These are phyloP conservation scores for Colletotrichum sp. DNA, from an alignment of 2,329 filamentous ascomycete genomes.

Conservation along the genomic window DNA sequence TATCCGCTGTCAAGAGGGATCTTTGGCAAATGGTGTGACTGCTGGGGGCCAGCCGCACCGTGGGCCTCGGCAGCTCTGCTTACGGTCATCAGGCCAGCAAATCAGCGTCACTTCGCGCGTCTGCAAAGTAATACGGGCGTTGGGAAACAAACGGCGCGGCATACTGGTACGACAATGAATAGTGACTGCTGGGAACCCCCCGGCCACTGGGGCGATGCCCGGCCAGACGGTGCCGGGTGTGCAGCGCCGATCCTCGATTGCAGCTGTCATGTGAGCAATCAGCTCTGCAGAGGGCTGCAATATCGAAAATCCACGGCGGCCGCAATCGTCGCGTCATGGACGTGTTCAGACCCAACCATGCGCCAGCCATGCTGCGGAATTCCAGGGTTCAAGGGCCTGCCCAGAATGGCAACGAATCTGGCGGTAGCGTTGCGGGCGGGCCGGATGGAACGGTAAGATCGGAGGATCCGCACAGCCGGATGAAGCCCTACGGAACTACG, in stretches of 20 bases:
- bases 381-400: background rate
- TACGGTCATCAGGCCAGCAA: background rate
- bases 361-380: background rate
- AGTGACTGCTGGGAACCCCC: background rate
- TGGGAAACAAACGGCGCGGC: constrained; percentile 3
- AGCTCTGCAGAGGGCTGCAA: background rate
- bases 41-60: background rate
- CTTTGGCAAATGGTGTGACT: background rate
- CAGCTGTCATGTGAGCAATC: constrained; percentile 5
- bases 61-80: background rate
- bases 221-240: background rate
- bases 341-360: background rate
- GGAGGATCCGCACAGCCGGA: background rate
- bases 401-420: background rate
- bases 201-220: background rate
- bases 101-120: background rate
- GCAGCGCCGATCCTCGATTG: background rate
- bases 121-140: background rate
- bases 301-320: background rate
- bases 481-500: background rate
- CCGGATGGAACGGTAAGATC: background rate
- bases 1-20: background rate
- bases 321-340: background rate
- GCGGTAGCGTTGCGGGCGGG: background rate
- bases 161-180: background rate